phyloP scores from a whole-genome alignment of 371 early-diverging fungal species.

The Mucor indicus region DNA sequence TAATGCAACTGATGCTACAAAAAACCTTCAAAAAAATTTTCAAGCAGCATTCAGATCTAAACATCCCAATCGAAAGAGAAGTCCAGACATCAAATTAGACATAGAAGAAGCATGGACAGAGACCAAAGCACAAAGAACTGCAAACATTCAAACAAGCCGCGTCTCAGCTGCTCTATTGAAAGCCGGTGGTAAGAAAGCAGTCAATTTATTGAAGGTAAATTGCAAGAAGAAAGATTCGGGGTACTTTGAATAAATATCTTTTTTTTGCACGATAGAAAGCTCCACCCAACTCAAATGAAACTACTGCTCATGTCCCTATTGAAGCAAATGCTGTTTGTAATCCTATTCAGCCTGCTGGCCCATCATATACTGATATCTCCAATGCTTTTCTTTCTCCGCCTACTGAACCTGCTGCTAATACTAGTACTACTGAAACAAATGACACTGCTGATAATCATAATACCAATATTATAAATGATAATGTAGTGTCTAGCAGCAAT shows the following conservation, averaged over 20 bases:
- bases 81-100: conserved; percentile 15
- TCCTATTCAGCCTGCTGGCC: conserved; percentile 14
- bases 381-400: conserved; percentile 9
- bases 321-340: conserved; percentile 15
- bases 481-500: conserved; percentile 12
- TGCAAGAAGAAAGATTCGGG: conserved; percentile 13
- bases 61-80: conserved; percentile 17
- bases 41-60: conserved; percentile 14
- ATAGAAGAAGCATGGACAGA: conserved; percentile 13
- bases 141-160: conserved; percentile 15
- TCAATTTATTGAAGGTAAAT: conserved; percentile 20
- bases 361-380: conserved; percentile 13
- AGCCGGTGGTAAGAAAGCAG: conserved; percentile 10
- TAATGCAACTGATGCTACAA: conserved; percentile 14
- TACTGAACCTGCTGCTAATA: conserved; percentile 11
- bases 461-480: conserved; percentile 11
- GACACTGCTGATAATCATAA: conserved; percentile 11
- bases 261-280: conserved; percentile 15
- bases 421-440: conserved; percentile 8
- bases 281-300: conserved; percentile 15
- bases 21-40: conserved; percentile 11
- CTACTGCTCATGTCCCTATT: conserved; percentile 16
- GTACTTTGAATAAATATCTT: conserved; percentile 15
- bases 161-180: conserved; percentile 17
- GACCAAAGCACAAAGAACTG: conserved; percentile 12